Evolutionary conservation across 495 filamentous ascomycete genomes (phyloP).

Genomic region (Trichoderma erinaceum): DNA sequence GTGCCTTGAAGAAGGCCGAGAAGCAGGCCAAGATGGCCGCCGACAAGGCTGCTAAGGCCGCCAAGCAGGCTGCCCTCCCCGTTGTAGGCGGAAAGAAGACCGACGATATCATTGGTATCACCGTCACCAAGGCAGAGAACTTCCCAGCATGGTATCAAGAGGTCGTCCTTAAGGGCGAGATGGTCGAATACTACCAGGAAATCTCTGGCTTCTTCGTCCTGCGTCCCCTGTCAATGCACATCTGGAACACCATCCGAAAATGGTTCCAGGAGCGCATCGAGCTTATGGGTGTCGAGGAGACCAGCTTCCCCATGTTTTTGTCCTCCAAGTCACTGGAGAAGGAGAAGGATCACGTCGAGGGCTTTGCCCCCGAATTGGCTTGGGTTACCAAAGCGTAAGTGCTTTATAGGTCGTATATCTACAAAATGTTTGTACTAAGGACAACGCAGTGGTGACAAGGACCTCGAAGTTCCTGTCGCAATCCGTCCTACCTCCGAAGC

Average conservation of each 20-base stretch:
- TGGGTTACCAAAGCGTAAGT: constrained; percentile 95
- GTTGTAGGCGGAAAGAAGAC: constrained; percentile 45
- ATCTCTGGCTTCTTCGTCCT: constrained; percentile 95
- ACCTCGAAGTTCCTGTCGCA: constrained; percentile 90
- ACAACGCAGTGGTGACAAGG: constrained; percentile 61
- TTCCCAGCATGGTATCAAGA: constrained; percentile 95
- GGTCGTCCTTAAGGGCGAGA: constrained; percentile 86
- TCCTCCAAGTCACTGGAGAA: constrained; percentile 82
- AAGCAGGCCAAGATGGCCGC: constrained; percentile 63
- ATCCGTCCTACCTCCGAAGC: constrained; percentile 94
- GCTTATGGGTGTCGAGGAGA: constrained; percentile 84
- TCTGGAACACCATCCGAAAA: constrained; percentile 86
- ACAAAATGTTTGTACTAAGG: not conserved
- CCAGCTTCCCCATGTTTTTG: constrained; percentile 92
- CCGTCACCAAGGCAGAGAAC: constrained; percentile 73
- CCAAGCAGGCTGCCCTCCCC: constrained; percentile 56
- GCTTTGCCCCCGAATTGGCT: constrained; percentile 94
- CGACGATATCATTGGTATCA: constrained; percentile 75
- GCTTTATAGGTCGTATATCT: not conserved
- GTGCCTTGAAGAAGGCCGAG: constrained; percentile 64
- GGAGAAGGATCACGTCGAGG: constrained; percentile 96
- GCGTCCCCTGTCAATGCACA: constrained; percentile 75
- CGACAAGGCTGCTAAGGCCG: constrained; percentile 58
- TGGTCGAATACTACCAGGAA: constrained; percentile 70
- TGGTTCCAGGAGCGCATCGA: constrained; percentile 88